A percentile compares a stretch with the other conserved stretches of the same genome.
These are phyloP conservation scores for Apophysomyces trapeziformis DNA, from an alignment of 371 early-diverging fungal genomes.

Conservation along the genomic window DNA sequence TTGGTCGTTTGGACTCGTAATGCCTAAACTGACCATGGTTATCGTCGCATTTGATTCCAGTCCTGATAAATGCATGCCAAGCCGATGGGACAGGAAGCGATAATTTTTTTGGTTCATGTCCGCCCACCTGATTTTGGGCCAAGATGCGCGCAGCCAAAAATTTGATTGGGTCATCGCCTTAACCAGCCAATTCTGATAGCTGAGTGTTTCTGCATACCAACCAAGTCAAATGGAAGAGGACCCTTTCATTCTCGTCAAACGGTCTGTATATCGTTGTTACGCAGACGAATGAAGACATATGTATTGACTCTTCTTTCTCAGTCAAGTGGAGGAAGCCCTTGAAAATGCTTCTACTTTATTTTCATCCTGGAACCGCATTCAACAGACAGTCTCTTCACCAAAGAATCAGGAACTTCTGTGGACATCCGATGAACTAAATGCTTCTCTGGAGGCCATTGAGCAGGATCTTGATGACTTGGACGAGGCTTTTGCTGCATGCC, in stretches of 20 bases:
- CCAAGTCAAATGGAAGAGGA: slow-evolving; percentile 27
- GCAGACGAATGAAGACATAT: background rate
- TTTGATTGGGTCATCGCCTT: too few relatives aligned
- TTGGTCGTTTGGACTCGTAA: too few relatives aligned
- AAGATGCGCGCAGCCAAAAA: too few relatives aligned
- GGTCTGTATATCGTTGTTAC: slow-evolving; percentile 12
- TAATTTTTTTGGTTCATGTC: too few relatives aligned
- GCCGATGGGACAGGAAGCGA: too few relatives aligned
- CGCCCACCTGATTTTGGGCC: too few relatives aligned
- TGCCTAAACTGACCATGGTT: too few relatives aligned
- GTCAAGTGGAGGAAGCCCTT: slow-evolving; percentile 60
- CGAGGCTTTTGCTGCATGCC: slow-evolving; percentile 57
- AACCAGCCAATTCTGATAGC: background rate
- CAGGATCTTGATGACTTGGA: slow-evolving; percentile 66
- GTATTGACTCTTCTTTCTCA: slow-evolving; percentile 15
- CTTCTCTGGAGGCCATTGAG: slow-evolving; percentile 51
- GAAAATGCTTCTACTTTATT: slow-evolving; percentile 53
- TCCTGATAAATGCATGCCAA: too few relatives aligned
- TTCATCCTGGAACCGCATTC: slow-evolving; percentile 66
- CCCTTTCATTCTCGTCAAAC: slow-evolving; percentile 32
- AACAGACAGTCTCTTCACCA: slow-evolving; percentile 64
- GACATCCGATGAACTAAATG: slow-evolving; percentile 62
- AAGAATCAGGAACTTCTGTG: slow-evolving; percentile 65
- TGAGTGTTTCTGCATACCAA: background rate
- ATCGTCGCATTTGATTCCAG: too few relatives aligned